Conservation (phyloP, 2,329 filamentous ascomycete genomes). For the Phialocephala subalpina region DNA sequence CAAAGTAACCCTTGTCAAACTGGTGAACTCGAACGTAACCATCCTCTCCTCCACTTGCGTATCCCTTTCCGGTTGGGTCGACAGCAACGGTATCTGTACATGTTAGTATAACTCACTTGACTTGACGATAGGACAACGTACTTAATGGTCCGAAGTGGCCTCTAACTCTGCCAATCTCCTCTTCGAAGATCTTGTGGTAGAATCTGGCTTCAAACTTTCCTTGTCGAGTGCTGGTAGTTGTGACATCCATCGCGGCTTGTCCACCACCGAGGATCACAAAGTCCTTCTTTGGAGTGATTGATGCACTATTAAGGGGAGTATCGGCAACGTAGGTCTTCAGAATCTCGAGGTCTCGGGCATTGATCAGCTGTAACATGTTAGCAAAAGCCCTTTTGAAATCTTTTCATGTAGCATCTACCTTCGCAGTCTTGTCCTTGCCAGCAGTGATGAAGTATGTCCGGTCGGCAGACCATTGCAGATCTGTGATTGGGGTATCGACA, state of each 20-base stretch:
- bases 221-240: slow-evolving; percentile 86
- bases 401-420: slow-evolving; percentile 58
- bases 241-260: slow-evolving; percentile 99
- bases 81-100: slow-evolving; percentile 81
- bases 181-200: slow-evolving; percentile 99
- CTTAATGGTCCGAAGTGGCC: slow-evolving; percentile 88
- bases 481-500: slow-evolving; percentile 78
- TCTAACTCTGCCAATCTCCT: slow-evolving; percentile 96
- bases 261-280: slow-evolving; percentile 98
- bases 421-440: slow-evolving; percentile 96
- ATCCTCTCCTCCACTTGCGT: slow-evolving; percentile 96
- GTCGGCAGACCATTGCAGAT: slow-evolving; percentile 94
- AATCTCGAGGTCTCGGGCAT: slow-evolving; percentile 84
- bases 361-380: slow-evolving; percentile 68
- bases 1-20: slow-evolving; percentile 98
- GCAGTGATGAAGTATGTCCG: slow-evolving; percentile 98
- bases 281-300: slow-evolving; percentile 94
- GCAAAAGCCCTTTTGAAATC: slow-evolving; percentile 26
- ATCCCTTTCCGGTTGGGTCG: slow-evolving; percentile 89
- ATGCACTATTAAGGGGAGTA: slow-evolving; percentile 94
- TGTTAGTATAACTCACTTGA: slow-evolving; percentile 16
- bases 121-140: slow-evolving; percentile 54
- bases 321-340: slow-evolving; percentile 93
- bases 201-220: slow-evolving; percentile 99
- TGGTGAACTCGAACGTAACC: slow-evolving; percentile 98